Conservation (phyloP, 768 basidiomycete species). For the Fomitopsis serialis region DNA sequence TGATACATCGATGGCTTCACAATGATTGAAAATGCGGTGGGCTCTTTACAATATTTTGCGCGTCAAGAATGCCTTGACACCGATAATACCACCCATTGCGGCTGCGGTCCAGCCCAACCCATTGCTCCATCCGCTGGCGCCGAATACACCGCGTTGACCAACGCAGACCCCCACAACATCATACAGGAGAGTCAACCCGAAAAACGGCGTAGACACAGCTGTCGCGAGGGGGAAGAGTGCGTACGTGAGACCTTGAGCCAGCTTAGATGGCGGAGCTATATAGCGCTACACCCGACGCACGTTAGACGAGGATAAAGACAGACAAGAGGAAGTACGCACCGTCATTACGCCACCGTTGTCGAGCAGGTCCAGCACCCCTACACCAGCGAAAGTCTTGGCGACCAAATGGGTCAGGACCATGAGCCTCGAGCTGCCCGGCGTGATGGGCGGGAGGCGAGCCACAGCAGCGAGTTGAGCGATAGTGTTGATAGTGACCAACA, state of each 20-base stretch:
- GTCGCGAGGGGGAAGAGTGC: constrained; percentile 16
- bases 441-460: constrained; percentile 26
- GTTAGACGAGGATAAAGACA: background rate
- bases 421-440: constrained; percentile 20
- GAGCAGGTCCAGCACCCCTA: constrained; percentile 28
- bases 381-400: constrained; percentile 35
- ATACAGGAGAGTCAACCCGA: constrained; percentile 19
- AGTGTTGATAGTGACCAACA: constrained; percentile 27
- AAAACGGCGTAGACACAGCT: constrained; percentile 14
- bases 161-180: constrained; percentile 17
- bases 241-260: constrained; percentile 14
- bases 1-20: no score
- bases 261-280: constrained; percentile 13
- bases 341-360: constrained; percentile 24
- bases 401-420: constrained; percentile 34
- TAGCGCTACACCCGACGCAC: constrained; percentile 4
- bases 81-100: constrained; percentile 15
- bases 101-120: constrained; percentile 21
- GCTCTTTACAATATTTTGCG: background rate
- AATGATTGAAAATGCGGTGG: no score
- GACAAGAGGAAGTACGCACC: constrained; percentile 7
- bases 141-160: constrained; percentile 14
- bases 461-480: constrained; percentile 32
- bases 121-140: constrained; percentile 16
- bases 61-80: constrained; percentile 9